Conservation (phyloP, 345 rosid species). For the Corymbia maculata region DNA sequence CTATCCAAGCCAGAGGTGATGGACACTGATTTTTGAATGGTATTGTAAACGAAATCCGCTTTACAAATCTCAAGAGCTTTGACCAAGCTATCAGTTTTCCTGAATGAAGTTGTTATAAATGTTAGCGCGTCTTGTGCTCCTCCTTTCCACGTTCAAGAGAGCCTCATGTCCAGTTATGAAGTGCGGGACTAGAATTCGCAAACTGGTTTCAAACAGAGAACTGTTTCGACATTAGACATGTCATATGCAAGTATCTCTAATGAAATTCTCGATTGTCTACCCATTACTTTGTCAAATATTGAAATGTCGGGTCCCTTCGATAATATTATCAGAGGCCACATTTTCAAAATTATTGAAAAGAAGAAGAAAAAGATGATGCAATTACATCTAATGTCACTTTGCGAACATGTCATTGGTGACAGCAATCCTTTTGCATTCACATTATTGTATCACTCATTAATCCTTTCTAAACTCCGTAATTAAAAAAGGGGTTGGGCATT, state of each 20-base stretch:
- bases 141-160: background rate
- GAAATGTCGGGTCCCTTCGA: background rate
- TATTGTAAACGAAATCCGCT: background rate
- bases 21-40: background rate
- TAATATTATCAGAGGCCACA: background rate
- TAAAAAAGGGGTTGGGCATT: too few species aligned
- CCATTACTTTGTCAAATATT: background rate
- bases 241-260: background rate
- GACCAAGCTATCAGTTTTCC: background rate
- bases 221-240: background rate
- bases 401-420: too few species aligned
- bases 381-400: background rate
- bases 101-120: background rate
- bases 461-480: too few species aligned
- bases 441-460: too few species aligned
- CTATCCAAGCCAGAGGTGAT: background rate
- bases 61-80: constrained; percentile 7
- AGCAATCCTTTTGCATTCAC: too few species aligned
- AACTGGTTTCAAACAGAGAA: background rate
- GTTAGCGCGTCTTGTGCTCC: background rate
- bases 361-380: too few species aligned
- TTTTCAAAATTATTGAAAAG: background rate
- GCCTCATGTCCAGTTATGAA: background rate
- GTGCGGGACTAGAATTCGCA: background rate
- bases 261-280: background rate